Conservation (phyloP, 2,329 filamentous ascomycete species). For the Alternaria brassicae region DNA sequence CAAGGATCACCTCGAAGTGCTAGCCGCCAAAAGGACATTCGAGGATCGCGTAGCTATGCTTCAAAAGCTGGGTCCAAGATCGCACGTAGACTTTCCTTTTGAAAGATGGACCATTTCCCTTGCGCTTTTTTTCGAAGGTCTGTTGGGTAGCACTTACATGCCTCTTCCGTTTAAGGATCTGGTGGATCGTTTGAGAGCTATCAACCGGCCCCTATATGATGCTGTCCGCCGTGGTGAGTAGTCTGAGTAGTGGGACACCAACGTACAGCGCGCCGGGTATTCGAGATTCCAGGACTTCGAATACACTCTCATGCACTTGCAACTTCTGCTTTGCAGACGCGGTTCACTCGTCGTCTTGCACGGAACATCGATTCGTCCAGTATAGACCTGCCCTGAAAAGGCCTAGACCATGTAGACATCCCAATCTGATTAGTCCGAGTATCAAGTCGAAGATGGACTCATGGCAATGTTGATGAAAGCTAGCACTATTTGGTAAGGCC, state of each 20-base stretch:
- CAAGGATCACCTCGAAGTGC: not conserved
- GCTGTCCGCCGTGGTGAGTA: not conserved
- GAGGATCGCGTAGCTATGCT: constrained; percentile 4
- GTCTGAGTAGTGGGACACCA: not conserved
- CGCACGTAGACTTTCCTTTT: not conserved
- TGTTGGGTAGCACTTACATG: constrained; percentile 5
- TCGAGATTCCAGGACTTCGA: not conserved
- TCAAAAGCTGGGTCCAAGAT: not conserved
- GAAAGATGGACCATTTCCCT: constrained; percentile 4
- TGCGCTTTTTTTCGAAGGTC: constrained; percentile 6
- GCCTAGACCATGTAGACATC: not conserved
- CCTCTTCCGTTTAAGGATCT: constrained; percentile 2
- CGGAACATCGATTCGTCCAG: not conserved
- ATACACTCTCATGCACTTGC: not conserved
- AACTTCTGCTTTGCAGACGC: not conserved
- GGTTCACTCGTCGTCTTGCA: not conserved
- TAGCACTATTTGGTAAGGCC: not conserved
- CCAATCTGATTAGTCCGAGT: not conserved
- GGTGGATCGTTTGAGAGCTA: not conserved
- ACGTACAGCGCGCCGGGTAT: not conserved
- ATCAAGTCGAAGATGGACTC: not conserved
- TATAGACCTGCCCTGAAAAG: not conserved
- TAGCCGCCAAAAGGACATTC: not conserved
- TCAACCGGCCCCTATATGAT: not conserved
- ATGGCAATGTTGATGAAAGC: not conserved